phyloP scores from a whole-genome alignment of 129 eudicot species.

The Rutidosis leptorrhynchoides region DNA sequence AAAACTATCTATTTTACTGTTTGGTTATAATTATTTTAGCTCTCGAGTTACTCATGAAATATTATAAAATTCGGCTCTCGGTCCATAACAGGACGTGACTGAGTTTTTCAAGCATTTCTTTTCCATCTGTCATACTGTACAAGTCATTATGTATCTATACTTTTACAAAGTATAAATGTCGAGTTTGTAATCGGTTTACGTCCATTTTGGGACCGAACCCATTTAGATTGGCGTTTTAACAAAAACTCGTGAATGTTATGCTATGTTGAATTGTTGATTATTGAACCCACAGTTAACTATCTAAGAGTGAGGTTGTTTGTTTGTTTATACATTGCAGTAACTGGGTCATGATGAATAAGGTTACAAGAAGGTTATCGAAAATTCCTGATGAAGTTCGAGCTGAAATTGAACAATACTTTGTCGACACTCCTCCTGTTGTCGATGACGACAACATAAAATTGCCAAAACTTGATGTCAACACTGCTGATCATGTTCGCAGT shows the following conservation, averaged over 20 bases:
- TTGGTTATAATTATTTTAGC: not conserved
- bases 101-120: no score
- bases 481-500: conserved; percentile 62
- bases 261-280: conserved; percentile 2
- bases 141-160: no score
- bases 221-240: no score
- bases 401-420: conserved; percentile 74
- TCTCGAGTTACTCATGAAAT: not conserved
- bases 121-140: not conserved
- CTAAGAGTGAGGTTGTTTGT: not conserved
- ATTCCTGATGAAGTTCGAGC: conserved; percentile 95
- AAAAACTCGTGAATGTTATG: not conserved
- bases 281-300: not conserved
- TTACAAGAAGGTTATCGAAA: conserved; percentile 77
- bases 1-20: not conserved
- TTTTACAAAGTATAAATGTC: no score
- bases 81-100: no score
- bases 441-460: conserved; percentile 74
- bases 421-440: conserved; percentile 78
- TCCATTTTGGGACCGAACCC: not conserved
- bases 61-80: not conserved
- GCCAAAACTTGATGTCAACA: conserved; percentile 78
- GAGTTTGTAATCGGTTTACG: not conserved
- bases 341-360: conserved; percentile 99
- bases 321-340: conserved; percentile 41